Percentiles rank a stretch among this genome's conserved stretches.
These are phyloP conservation scores for Caryopteris hybrid DNA, from an alignment of 305 asterid species.

Conservation along the genomic window DNA sequence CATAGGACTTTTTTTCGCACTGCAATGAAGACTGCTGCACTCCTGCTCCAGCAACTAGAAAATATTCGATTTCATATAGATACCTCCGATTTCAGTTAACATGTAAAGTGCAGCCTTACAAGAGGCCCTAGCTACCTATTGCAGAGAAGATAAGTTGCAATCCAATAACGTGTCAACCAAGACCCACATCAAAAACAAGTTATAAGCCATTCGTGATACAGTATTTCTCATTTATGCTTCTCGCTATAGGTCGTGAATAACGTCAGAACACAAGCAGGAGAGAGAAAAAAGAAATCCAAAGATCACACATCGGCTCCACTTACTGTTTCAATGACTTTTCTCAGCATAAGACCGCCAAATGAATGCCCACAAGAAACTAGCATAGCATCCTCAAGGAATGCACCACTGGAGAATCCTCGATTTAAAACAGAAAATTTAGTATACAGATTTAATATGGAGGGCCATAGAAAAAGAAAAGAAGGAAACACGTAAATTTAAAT, in stretches of 20 bases:
- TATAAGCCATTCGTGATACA: not conserved
- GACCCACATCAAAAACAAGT: not conserved
- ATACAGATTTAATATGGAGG: conserved; percentile 1
- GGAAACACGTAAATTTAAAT: not conserved
- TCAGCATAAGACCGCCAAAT: conserved; percentile 91
- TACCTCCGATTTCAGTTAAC: not conserved
- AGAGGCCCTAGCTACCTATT: conserved; percentile 2
- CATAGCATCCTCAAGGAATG: conserved; percentile 95
- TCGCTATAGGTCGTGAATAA: not conserved
- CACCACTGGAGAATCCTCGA: conserved; percentile 61
- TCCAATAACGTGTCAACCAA: conserved; percentile 17
- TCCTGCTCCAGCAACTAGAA: conserved; percentile 3
- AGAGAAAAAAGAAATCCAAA: conserved; percentile 13
- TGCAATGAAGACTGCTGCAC: not conserved
- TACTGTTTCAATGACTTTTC: conserved; percentile 80
- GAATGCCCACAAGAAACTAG: conserved; percentile 96
- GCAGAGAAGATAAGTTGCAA: not conserved
- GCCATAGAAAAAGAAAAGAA: not conserved
- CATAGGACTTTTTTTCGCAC: not conserved
- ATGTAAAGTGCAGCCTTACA: not conserved
- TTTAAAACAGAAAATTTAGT: conserved; percentile 25
- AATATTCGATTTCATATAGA: not conserved
- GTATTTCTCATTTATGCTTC: conserved; percentile 4
- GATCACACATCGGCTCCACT: conserved; percentile 25
- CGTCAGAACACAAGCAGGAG: conserved; percentile 3